Conservation (phyloP, 495 filamentous ascomycete species). For the Barbatosphaeria neglecta region DNA sequence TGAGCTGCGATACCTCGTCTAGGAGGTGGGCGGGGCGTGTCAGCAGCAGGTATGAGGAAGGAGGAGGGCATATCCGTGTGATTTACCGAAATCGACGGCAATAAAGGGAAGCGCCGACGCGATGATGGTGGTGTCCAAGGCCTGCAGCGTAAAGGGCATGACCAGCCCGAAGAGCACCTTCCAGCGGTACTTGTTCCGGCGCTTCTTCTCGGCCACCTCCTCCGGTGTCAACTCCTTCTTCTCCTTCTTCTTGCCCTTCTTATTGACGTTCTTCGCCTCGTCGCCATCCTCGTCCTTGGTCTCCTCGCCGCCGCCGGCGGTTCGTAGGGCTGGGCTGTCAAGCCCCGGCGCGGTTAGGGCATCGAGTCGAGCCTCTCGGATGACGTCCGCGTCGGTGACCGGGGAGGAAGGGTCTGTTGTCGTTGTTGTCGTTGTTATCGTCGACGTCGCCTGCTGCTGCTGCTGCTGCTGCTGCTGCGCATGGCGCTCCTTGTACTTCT, state of each 20-base stretch:
- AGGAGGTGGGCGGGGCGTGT: background rate
- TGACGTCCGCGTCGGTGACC: background rate
- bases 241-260: background rate
- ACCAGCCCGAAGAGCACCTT: slow-evolving; percentile 42
- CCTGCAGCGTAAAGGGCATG: slow-evolving; percentile 37
- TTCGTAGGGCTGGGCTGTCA: background rate
- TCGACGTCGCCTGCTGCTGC: background rate
- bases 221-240: slow-evolving; percentile 3
- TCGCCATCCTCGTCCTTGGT: no score
- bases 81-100: slow-evolving; percentile 45
- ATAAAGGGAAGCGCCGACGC: slow-evolving; percentile 48
- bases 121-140: slow-evolving; percentile 49
- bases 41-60: background rate
- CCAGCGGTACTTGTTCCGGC: slow-evolving; percentile 28
- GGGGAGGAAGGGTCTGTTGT: no score
- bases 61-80: background rate
- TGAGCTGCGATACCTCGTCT: slow-evolving; percentile 45
- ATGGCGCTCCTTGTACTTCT: slow-evolving; percentile 5
- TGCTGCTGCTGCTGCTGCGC: background rate
- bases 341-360: background rate
- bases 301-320: background rate
- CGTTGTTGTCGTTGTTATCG: background rate
- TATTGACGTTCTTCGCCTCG: background rate
- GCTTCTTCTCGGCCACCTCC: slow-evolving; percentile 9
- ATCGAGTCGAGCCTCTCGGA: background rate